These are phyloP conservation scores for Aurifilum marmelostoma DNA, from an alignment of 2,329 filamentous ascomycete species.

Conservation along the genomic window DNA sequence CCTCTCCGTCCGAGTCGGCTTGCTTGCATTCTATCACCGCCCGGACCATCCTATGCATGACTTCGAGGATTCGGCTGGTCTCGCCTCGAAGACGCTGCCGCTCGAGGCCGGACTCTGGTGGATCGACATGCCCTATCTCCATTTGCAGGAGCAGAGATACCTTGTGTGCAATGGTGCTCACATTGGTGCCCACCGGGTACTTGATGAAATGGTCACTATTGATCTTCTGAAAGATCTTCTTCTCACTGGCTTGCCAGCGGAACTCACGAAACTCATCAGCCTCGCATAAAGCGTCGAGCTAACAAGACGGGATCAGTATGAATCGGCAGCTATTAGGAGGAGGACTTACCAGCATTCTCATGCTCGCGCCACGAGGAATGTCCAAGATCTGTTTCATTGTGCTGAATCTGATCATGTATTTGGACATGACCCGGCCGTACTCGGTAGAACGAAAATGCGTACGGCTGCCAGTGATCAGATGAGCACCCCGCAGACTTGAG, in stretches of 20 bases:
- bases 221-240: conserved; percentile 69
- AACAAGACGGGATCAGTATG: conserved; percentile 23
- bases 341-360: conserved; percentile 68
- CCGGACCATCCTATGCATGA: conserved; percentile 69
- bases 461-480: conserved; percentile 55
- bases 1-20: conserved; percentile 63
- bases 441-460: conserved; percentile 63
- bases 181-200: conserved; percentile 70
- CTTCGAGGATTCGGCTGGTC: conserved; percentile 60
- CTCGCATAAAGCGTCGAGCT: conserved; percentile 70
- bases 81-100: conserved; percentile 18
- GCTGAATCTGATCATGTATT: conserved; percentile 77
- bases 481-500: conserved; percentile 61
- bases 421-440: conserved; percentile 80
- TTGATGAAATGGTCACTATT: conserved; percentile 71
- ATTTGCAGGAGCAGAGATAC: conserved; percentile 78
- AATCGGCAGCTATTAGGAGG: neutral
- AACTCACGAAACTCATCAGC: conserved; percentile 75
- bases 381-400: conserved; percentile 75
- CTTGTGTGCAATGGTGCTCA: conserved; percentile 72
- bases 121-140: conserved; percentile 63
- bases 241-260: conserved; percentile 71
- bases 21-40: conserved; percentile 77
- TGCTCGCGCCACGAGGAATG: conserved; percentile 61
- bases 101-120: conserved; percentile 38